Evolutionary conservation across 768 basidiomycete species (phyloP), one percentile per base, ranked within the genome.

Genomic region (Brasilioporus rufonigricans): DNA sequence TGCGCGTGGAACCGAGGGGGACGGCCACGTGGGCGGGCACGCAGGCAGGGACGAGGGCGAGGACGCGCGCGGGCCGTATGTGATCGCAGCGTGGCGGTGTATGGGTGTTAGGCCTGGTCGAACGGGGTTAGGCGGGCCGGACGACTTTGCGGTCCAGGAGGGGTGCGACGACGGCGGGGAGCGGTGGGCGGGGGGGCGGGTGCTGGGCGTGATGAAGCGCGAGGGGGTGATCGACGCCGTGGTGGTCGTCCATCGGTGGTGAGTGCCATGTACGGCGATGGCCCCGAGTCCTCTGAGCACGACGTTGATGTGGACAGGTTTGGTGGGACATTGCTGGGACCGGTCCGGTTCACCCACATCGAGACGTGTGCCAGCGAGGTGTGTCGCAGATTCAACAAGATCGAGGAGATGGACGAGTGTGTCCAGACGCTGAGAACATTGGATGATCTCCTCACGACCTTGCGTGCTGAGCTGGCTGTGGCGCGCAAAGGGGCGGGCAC

Each of bases 161-260:
- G 87, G 84, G 2, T 79, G 74, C 60, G 81, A 84, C 43, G 92
- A 94, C 61, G 92, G 91, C 47, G 89, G 85, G 5, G 92, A 93
- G 71, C 80, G 80, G 59, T 87, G 83, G 77, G 89, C 81, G 27
- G 86, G 87, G 26, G 76, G 72, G 16, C 79, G 77, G 56, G 75
- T 90, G 27, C 66, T 89, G 59, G 82, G 78, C 59, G 80, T 83
- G 13, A 87, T 94, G 86, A 78, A 83, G 62, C 73, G 75, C n/a
- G 77, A 83, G 57, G 85, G 82, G 2, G 77, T 85, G 18, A 77
- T 92, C 26, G 91, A 93, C 66, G 89, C 86, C 10, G 87, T 87
- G 4, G 85, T 93, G 12, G 77, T 92, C 56, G 87, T 92, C 36
- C 86, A 82, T 69, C 81, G 91, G 53, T 89, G 91, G 89, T 48